Evolutionary conservation across 352 stramenopile genomes (phyloP).

Genomic region (Globisporangium radiosum): DNA sequence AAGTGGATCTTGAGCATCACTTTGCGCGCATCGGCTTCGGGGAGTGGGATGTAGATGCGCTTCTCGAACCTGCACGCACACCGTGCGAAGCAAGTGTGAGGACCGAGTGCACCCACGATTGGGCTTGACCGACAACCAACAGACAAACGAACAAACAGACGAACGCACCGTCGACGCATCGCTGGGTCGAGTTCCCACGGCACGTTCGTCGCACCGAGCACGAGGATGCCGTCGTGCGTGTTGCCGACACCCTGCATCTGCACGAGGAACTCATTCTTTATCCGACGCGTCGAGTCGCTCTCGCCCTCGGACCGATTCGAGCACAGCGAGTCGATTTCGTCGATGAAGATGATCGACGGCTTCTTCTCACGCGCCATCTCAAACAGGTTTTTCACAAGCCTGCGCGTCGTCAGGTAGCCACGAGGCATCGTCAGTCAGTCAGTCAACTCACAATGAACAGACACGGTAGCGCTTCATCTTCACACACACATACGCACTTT

Average conservation of each 20-base stretch:
- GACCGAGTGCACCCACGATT: background rate
- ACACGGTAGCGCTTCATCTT: too few relatives aligned
- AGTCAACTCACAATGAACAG: background rate
- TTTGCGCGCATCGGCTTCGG: conserved; percentile 86
- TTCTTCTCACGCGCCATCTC: conserved; percentile 95
- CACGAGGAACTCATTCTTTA: conserved; percentile 99
- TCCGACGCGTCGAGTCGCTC: conserved; percentile 92
- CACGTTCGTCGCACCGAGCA: conserved; percentile 97
- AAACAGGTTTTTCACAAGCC: conserved; percentile 97
- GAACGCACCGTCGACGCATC: conserved; percentile 87
- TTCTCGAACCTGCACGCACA: conserved; percentile 91
- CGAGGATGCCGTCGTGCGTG: conserved; percentile 87
- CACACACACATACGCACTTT: conserved; percentile 36
- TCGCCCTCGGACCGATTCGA: conserved; percentile 91
- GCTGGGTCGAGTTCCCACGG: conserved; percentile 97
- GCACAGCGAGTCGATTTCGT: conserved; percentile 96
- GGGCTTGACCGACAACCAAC: conserved; percentile 8
- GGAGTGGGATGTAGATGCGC: conserved; percentile 98
- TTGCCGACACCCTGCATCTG: conserved; percentile 96
- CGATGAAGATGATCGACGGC: conserved; percentile 95
- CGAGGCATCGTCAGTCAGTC: background rate
- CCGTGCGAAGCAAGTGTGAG: background rate
- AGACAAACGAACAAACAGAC: background rate
- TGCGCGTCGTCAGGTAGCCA: conserved; percentile 13
- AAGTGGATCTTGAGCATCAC: conserved; percentile 98